Percentiles rank a stretch among this genome's conserved stretches.
phyloP scores from a whole-genome alignment of 257 asterid genomes.

The Salvia miltiorrhiza region DNA sequence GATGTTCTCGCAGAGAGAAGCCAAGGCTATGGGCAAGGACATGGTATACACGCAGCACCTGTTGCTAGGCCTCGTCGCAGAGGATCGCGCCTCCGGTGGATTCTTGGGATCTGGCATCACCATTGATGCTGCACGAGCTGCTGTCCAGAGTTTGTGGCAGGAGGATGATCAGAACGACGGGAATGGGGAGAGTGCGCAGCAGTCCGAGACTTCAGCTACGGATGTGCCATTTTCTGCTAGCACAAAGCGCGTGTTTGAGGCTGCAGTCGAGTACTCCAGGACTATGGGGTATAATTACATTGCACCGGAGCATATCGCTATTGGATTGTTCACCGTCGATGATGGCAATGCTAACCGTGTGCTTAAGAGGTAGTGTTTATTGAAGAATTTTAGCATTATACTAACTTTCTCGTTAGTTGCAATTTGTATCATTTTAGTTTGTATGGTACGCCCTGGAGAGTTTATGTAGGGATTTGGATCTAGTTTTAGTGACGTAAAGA shows the following conservation, averaged over 20 bases:
- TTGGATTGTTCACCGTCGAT: slow-evolving; percentile 87
- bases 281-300: slow-evolving; percentile 83
- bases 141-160: slow-evolving; percentile 69
- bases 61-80: slow-evolving; percentile 82
- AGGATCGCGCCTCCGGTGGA: slow-evolving; percentile 85
- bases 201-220: slow-evolving; percentile 61
- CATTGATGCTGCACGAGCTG: slow-evolving; percentile 69
- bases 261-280: slow-evolving; percentile 95
- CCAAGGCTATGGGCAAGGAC: slow-evolving; percentile 67
- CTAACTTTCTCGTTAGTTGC: slow-evolving; percentile 9
- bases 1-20: slow-evolving; percentile 84
- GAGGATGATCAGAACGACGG: slow-evolving; percentile 32
- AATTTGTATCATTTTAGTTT: slow-evolving; percentile 4
- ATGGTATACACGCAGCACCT: slow-evolving; percentile 82
- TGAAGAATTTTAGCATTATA: background rate
- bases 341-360: slow-evolving; percentile 83
- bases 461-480: slow-evolving; percentile 3
- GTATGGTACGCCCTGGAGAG: background rate
- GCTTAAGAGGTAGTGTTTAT: slow-evolving; percentile 60
- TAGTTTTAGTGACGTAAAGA: background rate
- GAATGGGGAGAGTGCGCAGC: slow-evolving; percentile 23
- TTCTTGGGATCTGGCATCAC: slow-evolving; percentile 74
- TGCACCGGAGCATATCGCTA: slow-evolving; percentile 89
- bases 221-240: slow-evolving; percentile 71
- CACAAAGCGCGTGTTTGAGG: slow-evolving; percentile 85